These are phyloP conservation scores for Termitomyces heimii DNA, from an alignment of 768 basidiomycete genomes.

Conservation along the genomic window DNA sequence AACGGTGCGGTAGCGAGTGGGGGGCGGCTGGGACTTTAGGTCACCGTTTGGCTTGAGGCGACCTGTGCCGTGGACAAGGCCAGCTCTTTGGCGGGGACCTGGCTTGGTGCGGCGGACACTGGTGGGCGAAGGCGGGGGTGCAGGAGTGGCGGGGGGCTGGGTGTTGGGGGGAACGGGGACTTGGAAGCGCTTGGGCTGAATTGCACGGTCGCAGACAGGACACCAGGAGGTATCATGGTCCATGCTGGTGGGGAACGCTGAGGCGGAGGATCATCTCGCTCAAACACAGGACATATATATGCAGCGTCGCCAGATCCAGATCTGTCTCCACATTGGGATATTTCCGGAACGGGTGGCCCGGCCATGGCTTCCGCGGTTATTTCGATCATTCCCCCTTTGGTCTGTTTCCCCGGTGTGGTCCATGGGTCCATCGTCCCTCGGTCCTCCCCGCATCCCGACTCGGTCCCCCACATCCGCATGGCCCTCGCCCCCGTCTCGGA, in stretches of 20 bases:
- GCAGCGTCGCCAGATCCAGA: slow-evolving; percentile 20
- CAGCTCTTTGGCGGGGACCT: slow-evolving; percentile 19
- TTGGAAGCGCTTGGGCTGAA: slow-evolving; percentile 68
- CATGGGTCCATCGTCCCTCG: slow-evolving; percentile 1
- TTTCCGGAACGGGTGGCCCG: slow-evolving; percentile 11
- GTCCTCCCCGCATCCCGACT: background rate
- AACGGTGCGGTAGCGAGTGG: slow-evolving; percentile 46
- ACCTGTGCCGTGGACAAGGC: slow-evolving; percentile 63
- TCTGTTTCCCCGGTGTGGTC: slow-evolving; percentile 3
- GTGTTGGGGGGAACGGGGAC: slow-evolving; percentile 38
- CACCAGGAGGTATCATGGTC: slow-evolving; percentile 74
- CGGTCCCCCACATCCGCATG: background rate
- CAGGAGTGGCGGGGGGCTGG: slow-evolving; percentile 22
- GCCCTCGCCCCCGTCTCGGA: background rate
- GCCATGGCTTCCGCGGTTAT: slow-evolving; percentile 16
- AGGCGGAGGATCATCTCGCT: slow-evolving; percentile 10
- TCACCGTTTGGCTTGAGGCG: slow-evolving; percentile 49
- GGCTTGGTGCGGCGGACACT: slow-evolving; percentile 21
- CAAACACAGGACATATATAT: background rate
- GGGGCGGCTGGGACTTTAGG: slow-evolving; percentile 30
- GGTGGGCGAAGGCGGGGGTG: slow-evolving; percentile 32
- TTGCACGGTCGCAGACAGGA: slow-evolving; percentile 72
- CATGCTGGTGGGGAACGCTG: slow-evolving; percentile 17
- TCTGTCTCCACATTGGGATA: slow-evolving; percentile 13
- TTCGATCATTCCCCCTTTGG: slow-evolving; percentile 9